These are phyloP conservation scores for Suillus hirtellus DNA, from an alignment of 768 basidiomycete species.

Conservation along the genomic window DNA sequence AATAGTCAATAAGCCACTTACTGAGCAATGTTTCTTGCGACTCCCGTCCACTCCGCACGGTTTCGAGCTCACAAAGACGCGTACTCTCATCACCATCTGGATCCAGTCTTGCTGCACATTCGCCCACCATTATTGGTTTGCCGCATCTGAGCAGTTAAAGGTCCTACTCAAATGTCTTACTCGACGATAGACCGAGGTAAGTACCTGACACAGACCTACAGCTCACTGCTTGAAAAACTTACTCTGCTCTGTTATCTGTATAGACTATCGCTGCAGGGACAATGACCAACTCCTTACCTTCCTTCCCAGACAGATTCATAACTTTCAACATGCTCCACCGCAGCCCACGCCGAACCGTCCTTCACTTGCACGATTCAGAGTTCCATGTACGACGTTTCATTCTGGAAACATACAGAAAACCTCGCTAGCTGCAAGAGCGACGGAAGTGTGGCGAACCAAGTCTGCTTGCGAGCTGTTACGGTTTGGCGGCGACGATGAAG, in stretches of 20 bases:
- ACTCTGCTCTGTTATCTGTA: slow-evolving; percentile 65
- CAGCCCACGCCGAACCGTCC: slow-evolving; percentile 56
- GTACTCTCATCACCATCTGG: slow-evolving; percentile 34
- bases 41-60: not conserved
- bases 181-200: not conserved
- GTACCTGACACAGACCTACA: slow-evolving; percentile 15
- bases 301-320: slow-evolving; percentile 23
- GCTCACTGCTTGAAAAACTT: slow-evolving; percentile 22
- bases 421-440: slow-evolving; percentile 51
- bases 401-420: slow-evolving; percentile 70
- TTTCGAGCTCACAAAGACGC: slow-evolving; percentile 21
- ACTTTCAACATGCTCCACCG: slow-evolving; percentile 55
- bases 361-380: slow-evolving; percentile 48
- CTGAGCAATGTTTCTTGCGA: slow-evolving; percentile 10
- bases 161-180: not conserved
- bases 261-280: slow-evolving; percentile 72
- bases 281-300: slow-evolving; percentile 42
- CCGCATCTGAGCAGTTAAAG: slow-evolving; percentile 10
- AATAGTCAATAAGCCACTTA: not conserved
- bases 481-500: not conserved
- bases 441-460: slow-evolving; percentile 57
- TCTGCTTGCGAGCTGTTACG: slow-evolving; percentile 32
- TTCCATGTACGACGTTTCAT: slow-evolving; percentile 55
- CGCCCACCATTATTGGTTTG: not conserved
- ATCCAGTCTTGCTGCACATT: slow-evolving; percentile 7